phyloP scores from a whole-genome alignment of 352 stramenopile genomes.

The Phytophthora kernoviae region DNA sequence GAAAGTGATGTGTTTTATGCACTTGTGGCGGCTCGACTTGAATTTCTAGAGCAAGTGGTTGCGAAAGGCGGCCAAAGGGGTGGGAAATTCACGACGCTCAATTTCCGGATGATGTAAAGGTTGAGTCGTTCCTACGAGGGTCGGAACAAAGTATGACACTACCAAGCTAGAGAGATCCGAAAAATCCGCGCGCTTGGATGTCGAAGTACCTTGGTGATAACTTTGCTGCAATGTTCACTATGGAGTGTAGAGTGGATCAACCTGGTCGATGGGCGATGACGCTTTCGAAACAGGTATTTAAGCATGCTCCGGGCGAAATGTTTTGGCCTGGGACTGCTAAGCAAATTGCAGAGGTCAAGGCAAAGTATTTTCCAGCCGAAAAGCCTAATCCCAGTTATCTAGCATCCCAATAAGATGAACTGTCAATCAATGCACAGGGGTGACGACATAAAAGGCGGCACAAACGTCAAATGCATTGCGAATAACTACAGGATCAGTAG shows the following conservation, averaged over 20 bases:
- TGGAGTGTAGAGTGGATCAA: neutral
- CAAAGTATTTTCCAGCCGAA: neutral
- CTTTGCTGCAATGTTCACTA: slow-evolving; percentile 3
- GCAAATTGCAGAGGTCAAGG: neutral
- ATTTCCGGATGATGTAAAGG: slow-evolving; percentile 6
- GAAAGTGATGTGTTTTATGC: neutral
- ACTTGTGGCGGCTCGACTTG: neutral
- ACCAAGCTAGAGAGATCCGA: slow-evolving; percentile 8
- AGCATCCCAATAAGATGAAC: neutral
- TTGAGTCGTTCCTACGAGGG: slow-evolving; percentile 14
- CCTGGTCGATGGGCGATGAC: neutral
- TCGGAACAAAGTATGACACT: neutral
- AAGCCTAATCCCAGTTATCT: neutral
- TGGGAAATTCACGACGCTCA: slow-evolving; percentile 22
- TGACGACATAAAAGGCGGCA: neutral
- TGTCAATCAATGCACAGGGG: neutral
- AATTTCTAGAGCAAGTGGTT: neutral
- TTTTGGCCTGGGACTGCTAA: neutral
- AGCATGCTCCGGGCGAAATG: neutral
- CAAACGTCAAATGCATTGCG: neutral
- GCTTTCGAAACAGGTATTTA: neutral
- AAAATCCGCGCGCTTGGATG: neutral
- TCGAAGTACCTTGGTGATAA: slow-evolving; percentile 7
- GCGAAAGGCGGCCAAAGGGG: neutral
- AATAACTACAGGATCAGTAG: too few species aligned